phyloP scores from a whole-genome alignment of 164 flowering plant species.

The Annona squamosa region DNA sequence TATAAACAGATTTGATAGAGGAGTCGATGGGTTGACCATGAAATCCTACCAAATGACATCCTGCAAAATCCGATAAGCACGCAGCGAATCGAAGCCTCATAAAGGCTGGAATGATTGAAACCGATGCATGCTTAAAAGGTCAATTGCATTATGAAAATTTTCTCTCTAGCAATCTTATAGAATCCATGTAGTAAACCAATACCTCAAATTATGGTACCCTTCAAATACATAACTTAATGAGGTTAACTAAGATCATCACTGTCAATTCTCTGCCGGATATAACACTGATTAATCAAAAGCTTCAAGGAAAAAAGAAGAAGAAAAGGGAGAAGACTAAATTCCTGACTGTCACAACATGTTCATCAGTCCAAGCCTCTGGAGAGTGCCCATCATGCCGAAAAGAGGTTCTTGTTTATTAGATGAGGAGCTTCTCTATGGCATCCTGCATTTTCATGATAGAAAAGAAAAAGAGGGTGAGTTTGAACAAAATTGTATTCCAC shows the following conservation, averaged over 20 bases:
- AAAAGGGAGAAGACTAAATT: background rate
- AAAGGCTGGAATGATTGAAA: too few species aligned
- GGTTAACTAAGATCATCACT: background rate
- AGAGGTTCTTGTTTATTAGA: constrained; percentile 4
- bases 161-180: background rate
- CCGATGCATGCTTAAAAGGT: too few species aligned
- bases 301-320: background rate
- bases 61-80: too few species aligned
- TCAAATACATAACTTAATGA: background rate
- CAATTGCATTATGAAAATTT: too few species aligned
- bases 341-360: constrained; percentile 3
- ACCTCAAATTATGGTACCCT: background rate
- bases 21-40: too few species aligned
- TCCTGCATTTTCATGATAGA: constrained; percentile 19
- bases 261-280: background rate
- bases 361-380: constrained; percentile 13
- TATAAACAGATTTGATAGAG: too few species aligned
- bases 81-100: too few species aligned
- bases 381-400: constrained; percentile 11
- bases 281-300: background rate
- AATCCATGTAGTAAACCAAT: background rate
- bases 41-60: too few species aligned
- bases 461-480: background rate
- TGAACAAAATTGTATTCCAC: too few species aligned
- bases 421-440: constrained; percentile 22